These are phyloP conservation scores for Fusarium brachygibbosum DNA, from an alignment of 2,329 filamentous ascomycete species.

Conservation along the genomic window DNA sequence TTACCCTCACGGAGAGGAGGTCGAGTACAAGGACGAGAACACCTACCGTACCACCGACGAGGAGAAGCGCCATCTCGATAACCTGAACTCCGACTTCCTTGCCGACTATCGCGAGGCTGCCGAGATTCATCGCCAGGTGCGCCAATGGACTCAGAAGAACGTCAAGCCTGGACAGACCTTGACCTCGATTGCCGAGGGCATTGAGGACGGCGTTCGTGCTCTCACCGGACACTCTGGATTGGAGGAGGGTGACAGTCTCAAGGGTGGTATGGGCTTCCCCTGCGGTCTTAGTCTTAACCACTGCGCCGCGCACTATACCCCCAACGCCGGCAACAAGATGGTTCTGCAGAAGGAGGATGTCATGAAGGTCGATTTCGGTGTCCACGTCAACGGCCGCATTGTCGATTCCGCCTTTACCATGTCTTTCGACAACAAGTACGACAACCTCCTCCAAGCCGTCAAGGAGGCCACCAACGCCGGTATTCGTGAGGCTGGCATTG, in stretches of 20 bases:
- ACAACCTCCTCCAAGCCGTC: slow-evolving; percentile 79
- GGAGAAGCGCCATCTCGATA: slow-evolving; percentile 86
- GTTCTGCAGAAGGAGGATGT: slow-evolving; percentile 80
- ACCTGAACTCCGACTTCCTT: slow-evolving; percentile 84
- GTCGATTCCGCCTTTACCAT: slow-evolving; percentile 87
- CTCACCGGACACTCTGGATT: slow-evolving; percentile 82
- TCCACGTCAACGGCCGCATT: slow-evolving; percentile 84
- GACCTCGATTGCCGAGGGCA: slow-evolving; percentile 87
- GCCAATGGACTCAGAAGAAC: slow-evolving; percentile 83
- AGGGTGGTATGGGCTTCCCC: slow-evolving; percentile 88
- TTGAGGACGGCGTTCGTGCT: slow-evolving; percentile 84
- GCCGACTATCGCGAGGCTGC: slow-evolving; percentile 85
- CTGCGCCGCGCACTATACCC: slow-evolving; percentile 87
- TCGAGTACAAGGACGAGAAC: slow-evolving; percentile 83
- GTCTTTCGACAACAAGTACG: slow-evolving; percentile 80
- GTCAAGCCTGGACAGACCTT: slow-evolving; percentile 86
- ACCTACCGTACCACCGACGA: slow-evolving; percentile 82
- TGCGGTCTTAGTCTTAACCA: slow-evolving; percentile 87
- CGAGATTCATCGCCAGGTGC: slow-evolving; percentile 90
- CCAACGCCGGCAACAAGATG: slow-evolving; percentile 87
- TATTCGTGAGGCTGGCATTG: slow-evolving; percentile 86
- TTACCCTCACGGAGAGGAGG: slow-evolving; percentile 83
- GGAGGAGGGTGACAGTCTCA: slow-evolving; percentile 81
- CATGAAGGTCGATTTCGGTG: slow-evolving; percentile 86
- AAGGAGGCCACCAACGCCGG: slow-evolving; percentile 87